phyloP scores from a whole-genome alignment of 495 filamentous ascomycete species.

The Talaromyces ruber region DNA sequence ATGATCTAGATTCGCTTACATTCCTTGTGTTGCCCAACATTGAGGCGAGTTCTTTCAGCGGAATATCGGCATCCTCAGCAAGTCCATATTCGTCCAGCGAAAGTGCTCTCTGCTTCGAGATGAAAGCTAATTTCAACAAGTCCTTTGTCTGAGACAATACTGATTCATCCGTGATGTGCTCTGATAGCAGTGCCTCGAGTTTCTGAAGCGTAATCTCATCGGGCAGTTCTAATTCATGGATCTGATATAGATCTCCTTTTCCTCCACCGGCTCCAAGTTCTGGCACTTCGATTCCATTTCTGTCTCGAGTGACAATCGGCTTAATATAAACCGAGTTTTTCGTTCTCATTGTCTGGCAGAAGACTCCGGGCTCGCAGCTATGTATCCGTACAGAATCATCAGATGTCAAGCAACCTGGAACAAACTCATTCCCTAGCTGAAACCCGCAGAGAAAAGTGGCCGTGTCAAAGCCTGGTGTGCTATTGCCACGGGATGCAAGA shows the following conservation, averaged over 20 bases:
- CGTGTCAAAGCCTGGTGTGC: conserved; percentile 36
- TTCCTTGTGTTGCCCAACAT: neutral
- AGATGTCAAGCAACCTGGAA: conserved; percentile 63
- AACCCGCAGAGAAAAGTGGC: conserved; percentile 67
- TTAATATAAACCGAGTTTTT: conserved; percentile 62
- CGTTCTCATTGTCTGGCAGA: conserved; percentile 46
- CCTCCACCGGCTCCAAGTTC: conserved; percentile 77
- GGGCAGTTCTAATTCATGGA: conserved; percentile 54
- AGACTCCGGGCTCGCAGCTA: conserved; percentile 71
- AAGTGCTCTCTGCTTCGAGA: conserved; percentile 26
- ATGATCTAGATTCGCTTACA: neutral
- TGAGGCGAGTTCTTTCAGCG: conserved; percentile 33
- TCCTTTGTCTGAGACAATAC: conserved; percentile 22
- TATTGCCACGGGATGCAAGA: conserved; percentile 31
- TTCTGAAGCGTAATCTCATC: conserved; percentile 30
- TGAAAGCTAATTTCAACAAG: conserved; percentile 23
- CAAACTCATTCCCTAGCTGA: conserved; percentile 59
- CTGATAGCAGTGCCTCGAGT: conserved; percentile 38
- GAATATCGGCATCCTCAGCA: conserved; percentile 30
- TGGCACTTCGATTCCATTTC: conserved; percentile 49
- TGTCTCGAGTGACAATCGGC: conserved; percentile 56
- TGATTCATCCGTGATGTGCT: conserved; percentile 28
- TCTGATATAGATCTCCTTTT: conserved; percentile 60
- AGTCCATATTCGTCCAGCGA: conserved; percentile 34
- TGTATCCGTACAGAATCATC: conserved; percentile 64